Conservation (phyloP, 2,329 filamentous ascomycete species). For the Penicillium fuscoglaucum region DNA sequence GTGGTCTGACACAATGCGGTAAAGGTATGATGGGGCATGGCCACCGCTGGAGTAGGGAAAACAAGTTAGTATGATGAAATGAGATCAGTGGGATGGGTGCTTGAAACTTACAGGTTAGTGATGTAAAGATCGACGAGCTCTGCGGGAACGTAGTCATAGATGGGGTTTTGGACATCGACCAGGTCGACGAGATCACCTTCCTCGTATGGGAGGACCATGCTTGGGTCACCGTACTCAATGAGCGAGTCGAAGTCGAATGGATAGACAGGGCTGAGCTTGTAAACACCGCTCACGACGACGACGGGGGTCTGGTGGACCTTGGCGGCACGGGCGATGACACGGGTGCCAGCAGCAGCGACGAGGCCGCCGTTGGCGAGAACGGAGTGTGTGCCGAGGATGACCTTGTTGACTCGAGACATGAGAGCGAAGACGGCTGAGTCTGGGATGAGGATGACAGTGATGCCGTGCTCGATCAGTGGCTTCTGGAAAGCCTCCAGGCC, state of each 20-base stretch:
- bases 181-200: constrained; percentile 77
- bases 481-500: constrained; percentile 65
- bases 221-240: constrained; percentile 83
- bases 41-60: constrained; percentile 50
- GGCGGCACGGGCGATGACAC: constrained; percentile 79
- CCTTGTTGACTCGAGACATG: constrained; percentile 94
- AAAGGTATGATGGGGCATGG: constrained; percentile 64
- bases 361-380: constrained; percentile 87
- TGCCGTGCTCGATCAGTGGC: constrained; percentile 72
- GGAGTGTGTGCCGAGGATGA: constrained; percentile 83
- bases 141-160: constrained; percentile 79
- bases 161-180: constrained; percentile 73
- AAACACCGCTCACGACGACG: constrained; percentile 84
- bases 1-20: constrained; percentile 65
- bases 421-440: constrained; percentile 87
- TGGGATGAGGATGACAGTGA: constrained; percentile 78
- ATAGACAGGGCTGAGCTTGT: constrained; percentile 89
- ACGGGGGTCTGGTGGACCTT: constrained; percentile 80
- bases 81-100: background rate
- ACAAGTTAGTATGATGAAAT: constrained; percentile 16
- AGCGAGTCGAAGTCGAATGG: constrained; percentile 78
- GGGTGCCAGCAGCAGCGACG: constrained; percentile 79
- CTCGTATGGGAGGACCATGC: constrained; percentile 72
- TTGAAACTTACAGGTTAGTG: constrained; percentile 69
- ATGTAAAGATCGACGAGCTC: constrained; percentile 65